Evolutionary conservation across 78 protist genomes (phyloP).

Genomic region (Polysphondylium violaceum): DNA sequence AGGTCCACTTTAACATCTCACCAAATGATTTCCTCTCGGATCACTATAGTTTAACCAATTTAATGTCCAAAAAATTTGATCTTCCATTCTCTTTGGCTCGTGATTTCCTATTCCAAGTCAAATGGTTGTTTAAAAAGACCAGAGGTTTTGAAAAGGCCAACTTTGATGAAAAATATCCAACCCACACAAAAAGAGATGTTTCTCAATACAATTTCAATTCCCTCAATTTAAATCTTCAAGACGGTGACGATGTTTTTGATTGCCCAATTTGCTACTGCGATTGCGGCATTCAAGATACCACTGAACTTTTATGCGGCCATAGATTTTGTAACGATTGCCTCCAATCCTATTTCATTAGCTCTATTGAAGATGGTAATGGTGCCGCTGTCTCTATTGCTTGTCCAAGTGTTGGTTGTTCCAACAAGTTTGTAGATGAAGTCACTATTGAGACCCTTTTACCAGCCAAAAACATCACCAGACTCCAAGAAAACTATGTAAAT

Average conservation of each 20-base stretch:
- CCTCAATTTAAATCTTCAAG: not conserved
- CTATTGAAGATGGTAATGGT: slow-evolving; percentile 56
- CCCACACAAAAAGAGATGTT: slow-evolving; percentile 2
- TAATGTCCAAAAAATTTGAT: not conserved
- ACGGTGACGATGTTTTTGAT: not conserved
- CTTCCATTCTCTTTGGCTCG: slow-evolving; percentile 31
- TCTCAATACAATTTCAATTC: not conserved
- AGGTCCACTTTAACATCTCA: not conserved
- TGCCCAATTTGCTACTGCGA: slow-evolving; percentile 66
- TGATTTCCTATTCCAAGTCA: not conserved
- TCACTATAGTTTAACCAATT: not conserved
- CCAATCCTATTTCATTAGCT: not conserved
- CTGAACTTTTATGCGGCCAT: slow-evolving; percentile 43
- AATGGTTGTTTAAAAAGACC: not conserved
- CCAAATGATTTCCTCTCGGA: not conserved
- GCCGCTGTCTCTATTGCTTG: not conserved
- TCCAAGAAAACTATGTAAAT: not conserved
- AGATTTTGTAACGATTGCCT: slow-evolving; percentile 26
- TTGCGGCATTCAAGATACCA: not conserved
- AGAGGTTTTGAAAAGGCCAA: not conserved
- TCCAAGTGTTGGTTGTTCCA: not conserved
- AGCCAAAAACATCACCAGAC: not conserved
- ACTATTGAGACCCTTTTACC: slow-evolving; percentile 1
- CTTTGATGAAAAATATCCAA: not conserved
- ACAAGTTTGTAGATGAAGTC: slow-evolving; percentile 20